A percentile compares a stretch with the other conserved stretches of the same genome.
These are phyloP conservation scores for Syncephalastrum monosporum DNA, from an alignment of 371 early-diverging fungal species.

Conservation along the genomic window DNA sequence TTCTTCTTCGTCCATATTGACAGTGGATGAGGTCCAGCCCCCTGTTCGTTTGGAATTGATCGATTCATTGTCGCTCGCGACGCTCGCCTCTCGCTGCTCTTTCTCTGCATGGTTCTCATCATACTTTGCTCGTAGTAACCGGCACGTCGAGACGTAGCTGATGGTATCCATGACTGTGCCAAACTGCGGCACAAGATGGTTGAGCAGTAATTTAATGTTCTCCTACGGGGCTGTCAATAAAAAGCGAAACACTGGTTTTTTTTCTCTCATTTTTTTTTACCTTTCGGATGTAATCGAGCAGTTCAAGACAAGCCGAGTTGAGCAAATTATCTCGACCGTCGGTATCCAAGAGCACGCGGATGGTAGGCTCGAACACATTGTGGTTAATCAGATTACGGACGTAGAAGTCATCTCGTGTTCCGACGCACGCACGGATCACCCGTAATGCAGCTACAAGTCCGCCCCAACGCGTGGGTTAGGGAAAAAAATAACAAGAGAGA, in stretches of 20 bases:
- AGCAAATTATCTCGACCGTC: constrained; percentile 74
- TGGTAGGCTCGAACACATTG: constrained; percentile 67
- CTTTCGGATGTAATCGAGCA: constrained; percentile 77
- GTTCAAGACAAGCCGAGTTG: constrained; percentile 86
- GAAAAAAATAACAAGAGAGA: neutral
- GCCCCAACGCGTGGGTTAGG: neutral
- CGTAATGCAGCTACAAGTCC: constrained; percentile 67
- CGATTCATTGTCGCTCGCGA: constrained; percentile 15
- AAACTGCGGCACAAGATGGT: constrained; percentile 70
- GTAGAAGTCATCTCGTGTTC: constrained; percentile 77
- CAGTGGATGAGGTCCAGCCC: constrained; percentile 61
- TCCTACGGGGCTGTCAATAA: constrained; percentile 34
- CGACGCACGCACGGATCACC: constrained; percentile 74
- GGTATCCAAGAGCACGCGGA: constrained; percentile 64
- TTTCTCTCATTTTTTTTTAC: constrained; percentile 39
- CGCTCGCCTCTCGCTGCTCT: constrained; percentile 19
- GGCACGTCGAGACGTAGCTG: constrained; percentile 62
- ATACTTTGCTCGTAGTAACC: constrained; percentile 52
- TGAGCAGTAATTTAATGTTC: constrained; percentile 66
- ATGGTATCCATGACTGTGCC: constrained; percentile 61
- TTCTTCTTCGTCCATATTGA: constrained; percentile 81
- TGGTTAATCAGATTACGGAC: constrained; percentile 63
- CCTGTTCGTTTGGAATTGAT: constrained; percentile 17
- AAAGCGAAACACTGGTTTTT: neutral
- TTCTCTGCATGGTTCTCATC: constrained; percentile 58